Conservation (phyloP, 352 stramenopile genomes). For the Halophytophthora polymorphica region DNA sequence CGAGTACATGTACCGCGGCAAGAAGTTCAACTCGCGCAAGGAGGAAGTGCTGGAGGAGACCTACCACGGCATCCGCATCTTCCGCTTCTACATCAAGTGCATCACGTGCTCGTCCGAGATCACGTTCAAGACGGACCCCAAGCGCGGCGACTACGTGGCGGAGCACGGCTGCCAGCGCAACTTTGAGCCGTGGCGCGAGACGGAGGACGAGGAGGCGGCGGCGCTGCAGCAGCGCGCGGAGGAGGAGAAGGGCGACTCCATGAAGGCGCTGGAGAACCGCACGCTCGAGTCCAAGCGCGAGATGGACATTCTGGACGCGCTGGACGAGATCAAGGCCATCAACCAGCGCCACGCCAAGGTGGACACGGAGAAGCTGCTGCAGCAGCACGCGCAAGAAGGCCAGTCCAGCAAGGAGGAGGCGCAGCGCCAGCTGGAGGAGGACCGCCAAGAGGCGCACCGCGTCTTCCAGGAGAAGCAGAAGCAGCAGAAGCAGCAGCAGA, state of each 20-base stretch:
- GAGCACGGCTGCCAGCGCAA: conserved; percentile 96
- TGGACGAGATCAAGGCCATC: conserved; percentile 98
- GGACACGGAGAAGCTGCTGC: conserved; percentile 77
- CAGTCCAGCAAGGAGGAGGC: conserved; percentile 38
- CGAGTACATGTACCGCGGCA: conserved; percentile 98
- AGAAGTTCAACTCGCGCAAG: conserved; percentile 99
- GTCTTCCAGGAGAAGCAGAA: conserved; percentile 55
- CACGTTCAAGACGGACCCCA: conserved; percentile 98
- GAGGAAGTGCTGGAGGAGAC: conserved; percentile 95
- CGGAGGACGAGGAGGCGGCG: conserved; percentile 61
- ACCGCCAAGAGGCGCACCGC: conserved; percentile 41
- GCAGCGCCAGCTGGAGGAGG: conserved; percentile 47
- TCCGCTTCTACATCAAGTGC: conserved; percentile 98
- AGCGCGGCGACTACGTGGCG: conserved; percentile 97
- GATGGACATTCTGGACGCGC: conserved; percentile 98
- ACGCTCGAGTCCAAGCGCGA: conserved; percentile 98
- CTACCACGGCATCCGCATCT: conserved; percentile 96
- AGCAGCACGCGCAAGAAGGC: conserved; percentile 38
- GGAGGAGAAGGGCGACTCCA: conserved; percentile 94
- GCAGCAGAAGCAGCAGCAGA: conserved; percentile 22
- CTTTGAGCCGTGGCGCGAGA: conserved; percentile 97
- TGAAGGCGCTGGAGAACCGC: conserved; percentile 98
- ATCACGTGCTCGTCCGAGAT: conserved; percentile 93
- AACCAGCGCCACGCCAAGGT: conserved; percentile 94
- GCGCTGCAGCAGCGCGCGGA: conserved; percentile 77